Conservation (phyloP, 2,329 filamentous ascomycete species). For the Cephalotrichum gorgonifer region DNA sequence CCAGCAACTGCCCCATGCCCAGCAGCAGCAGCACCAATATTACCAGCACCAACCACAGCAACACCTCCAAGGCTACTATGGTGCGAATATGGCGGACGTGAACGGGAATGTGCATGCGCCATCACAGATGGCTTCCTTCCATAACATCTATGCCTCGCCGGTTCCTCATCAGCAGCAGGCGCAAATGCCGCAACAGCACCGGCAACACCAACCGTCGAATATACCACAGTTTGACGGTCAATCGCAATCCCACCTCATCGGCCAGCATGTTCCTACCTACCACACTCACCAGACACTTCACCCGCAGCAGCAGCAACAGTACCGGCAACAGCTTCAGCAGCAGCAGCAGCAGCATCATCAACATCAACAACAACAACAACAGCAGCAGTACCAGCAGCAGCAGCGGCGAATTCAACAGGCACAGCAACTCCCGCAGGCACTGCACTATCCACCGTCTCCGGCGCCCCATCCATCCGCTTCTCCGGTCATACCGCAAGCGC, state of each 20-base stretch:
- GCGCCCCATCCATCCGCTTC: background rate
- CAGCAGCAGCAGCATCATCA: conserved; percentile 8
- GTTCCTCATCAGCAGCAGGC: conserved; percentile 12
- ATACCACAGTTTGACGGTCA: conserved; percentile 6
- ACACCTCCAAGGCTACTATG: conserved; percentile 4
- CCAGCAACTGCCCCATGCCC: conserved; percentile 6
- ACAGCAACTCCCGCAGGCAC: conserved; percentile 8
- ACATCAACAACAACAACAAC: conserved; percentile 2
- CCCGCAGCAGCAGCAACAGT: background rate
- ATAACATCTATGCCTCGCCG: conserved; percentile 7
- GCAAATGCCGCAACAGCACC: conserved; percentile 4
- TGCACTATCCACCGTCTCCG: conserved; percentile 8
- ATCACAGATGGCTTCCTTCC: conserved; percentile 12
- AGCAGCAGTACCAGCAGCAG: conserved; percentile 5
- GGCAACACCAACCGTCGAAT: background rate
- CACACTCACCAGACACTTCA: conserved; percentile 11
- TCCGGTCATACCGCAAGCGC: background rate
- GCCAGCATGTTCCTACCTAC: conserved; percentile 3
- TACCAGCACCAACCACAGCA: conserved; percentile 8
- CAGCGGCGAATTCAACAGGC: conserved; percentile 7
- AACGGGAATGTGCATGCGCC: conserved; percentile 6
- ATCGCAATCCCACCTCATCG: conserved; percentile 7
- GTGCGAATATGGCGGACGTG: conserved; percentile 1
- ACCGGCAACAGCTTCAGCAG: conserved; percentile 9
- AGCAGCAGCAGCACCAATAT: conserved; percentile 13